Base-by-base conservation (phyloP, 129 eudicot genomes). In the Tagetes erecta region DNA sequence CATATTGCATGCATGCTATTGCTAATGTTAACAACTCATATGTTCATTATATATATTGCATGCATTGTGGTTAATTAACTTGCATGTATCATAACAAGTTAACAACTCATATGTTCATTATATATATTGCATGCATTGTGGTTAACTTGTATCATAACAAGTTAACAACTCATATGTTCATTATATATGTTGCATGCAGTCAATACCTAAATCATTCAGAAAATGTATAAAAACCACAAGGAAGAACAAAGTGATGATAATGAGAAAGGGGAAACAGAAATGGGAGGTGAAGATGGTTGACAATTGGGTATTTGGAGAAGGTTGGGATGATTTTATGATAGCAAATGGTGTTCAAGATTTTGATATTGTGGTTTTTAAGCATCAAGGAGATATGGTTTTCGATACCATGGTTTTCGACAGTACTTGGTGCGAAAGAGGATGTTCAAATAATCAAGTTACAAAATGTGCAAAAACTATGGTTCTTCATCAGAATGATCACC, bases 301-400 rank as follows among this genome's bases (percentile, higher is more conserved):
- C 3, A 55, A 50, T 49, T 63, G 72, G 70, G 64, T 55, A 55
- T 71, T 78, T 57, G 78, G 46, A 51, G 66, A 78, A 44, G 82
- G 82, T 36, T 77, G 85, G 85, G 66, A 82, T 27, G 30, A 8
- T 4, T 82, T 77, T 59, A 68, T 56, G 59, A 41, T 4, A 49
- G 71, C 67, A 3, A 71, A 82, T 14, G 67, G 67, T 20, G 72
- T 82, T 33, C 36, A 77, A 66, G 74, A 65, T 13, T 76, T 66
- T 5, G 82, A 82, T 50, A 27, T 82, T 57, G 39, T 82, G 67
- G 62, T 82, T 9, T 82, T 82, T 60, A 71, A 33, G 55, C 80
- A 71, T 78, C 13, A 52, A 27, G 72, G 71, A 14, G 12, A 67
- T 12, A 7, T 77, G 49, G 76, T 77, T 12, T 82, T 82, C 40